Evolutionary conservation across 2,329 filamentous ascomycete species (phyloP), one percentile per base, ranked within the genome.

Genomic region (Stemphylium beticola): DNA sequence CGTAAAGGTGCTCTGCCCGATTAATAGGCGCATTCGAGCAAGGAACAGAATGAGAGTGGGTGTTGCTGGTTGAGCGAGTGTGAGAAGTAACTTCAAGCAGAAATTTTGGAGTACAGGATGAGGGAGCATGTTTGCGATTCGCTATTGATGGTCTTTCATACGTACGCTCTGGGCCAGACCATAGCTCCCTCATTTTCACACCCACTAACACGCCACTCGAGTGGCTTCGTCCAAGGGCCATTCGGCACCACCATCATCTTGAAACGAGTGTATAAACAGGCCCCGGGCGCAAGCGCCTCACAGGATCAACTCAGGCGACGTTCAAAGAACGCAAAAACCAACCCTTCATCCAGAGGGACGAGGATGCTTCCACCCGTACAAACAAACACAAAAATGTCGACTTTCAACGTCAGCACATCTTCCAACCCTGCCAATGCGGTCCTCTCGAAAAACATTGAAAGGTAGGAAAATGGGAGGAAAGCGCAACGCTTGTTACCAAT

Each of bases 401-500:
- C 68, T 66, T 72, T 69, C 71, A 69, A 65, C 65, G 26, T 69
- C 70, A 62, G 63, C 54, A 37, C 38, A 44, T 39, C 14, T 52
- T 47, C 48, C 49, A 38, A 12, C 47, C 42, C 40, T 41, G 49
- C 57, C 37, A 47, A 32, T 32, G 36, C 44, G 61, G 57, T 64
- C 67, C 65, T 60, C 52, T 61, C 58, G 49, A 33, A 51, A 49
- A 58, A 55, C 39, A 47, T 44, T 54, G 56, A 61, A 48, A 52
- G 44, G 22, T 43, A 53, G 37, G 31, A 52, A 50, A 43, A 60
- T 47, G 69, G 71, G 72, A 74, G 71, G 71, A 66, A 72, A 71
- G 68, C 63, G 57, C 46, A 68, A 77, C 74, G 73, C 74, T 77
- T 71, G 74, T 76, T 76, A 76, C 55, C 74, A 62, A 73, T 76